Evolutionary conservation across 148 eudicot genomes (phyloP).

Genomic region (Chenopodium quinoa): DNA sequence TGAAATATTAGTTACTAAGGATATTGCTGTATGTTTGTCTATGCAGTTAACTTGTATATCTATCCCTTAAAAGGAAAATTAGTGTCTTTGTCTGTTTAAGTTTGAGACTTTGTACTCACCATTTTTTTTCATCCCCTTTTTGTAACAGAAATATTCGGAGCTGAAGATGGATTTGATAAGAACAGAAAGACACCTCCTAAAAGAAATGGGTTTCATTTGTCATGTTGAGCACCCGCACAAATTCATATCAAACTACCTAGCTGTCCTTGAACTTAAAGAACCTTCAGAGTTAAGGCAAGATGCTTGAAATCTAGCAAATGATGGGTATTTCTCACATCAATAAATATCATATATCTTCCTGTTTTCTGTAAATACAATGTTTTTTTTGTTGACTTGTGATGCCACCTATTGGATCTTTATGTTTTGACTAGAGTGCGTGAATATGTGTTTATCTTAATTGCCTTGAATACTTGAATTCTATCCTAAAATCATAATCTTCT

Average conservation of each 20-base stretch:
- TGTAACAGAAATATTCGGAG: constrained; percentile 66
- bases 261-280: constrained; percentile 48
- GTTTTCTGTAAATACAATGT: not conserved
- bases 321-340: constrained; percentile 46
- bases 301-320: constrained; percentile 97
- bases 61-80: not conserved
- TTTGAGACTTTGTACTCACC: not conserved
- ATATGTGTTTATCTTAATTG: not conserved
- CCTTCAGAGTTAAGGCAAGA: constrained; percentile 77
- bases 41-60: not conserved
- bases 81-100: constrained; percentile 5
- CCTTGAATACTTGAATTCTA: not conserved
- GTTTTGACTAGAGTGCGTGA: not conserved
- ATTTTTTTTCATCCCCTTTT: not conserved
- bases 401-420: not conserved
- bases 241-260: constrained; percentile 89
- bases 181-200: constrained; percentile 76
- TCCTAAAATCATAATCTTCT: not conserved
- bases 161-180: constrained; percentile 74
- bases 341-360: not conserved
- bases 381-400: not conserved
- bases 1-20: not conserved
- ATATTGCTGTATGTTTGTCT: not conserved
- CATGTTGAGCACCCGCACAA: constrained; percentile 97
- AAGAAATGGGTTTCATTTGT: constrained; percentile 96